Conservation (phyloP, 192 early-diverging fungal species). For the Neocallimastix lanati region DNA sequence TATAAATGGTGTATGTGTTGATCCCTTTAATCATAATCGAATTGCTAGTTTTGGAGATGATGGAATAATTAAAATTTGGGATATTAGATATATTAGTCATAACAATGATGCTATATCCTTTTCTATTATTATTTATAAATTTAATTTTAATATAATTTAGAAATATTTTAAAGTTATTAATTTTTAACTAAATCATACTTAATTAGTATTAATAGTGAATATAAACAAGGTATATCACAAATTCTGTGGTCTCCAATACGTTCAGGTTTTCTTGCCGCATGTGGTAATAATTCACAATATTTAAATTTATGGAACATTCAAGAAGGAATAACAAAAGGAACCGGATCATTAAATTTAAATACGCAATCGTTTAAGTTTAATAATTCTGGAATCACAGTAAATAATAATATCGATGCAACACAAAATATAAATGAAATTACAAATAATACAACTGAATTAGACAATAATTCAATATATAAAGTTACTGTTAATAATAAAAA, state of each 20-base stretch:
- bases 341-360: constrained; percentile 13
- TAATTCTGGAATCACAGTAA: constrained; percentile 11
- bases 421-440: neutral
- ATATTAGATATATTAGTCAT: constrained; percentile 33
- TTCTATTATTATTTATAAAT: too few relatives aligned
- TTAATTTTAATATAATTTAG: too few relatives aligned
- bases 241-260: constrained; percentile 40
- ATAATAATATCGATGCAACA: neutral
- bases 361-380: constrained; percentile 23
- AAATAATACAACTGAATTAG: neutral
- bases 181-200: neutral
- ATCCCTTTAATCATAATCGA: constrained; percentile 47
- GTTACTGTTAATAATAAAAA: neutral
- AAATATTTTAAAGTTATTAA: neutral
- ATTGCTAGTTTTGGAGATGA: constrained; percentile 56
- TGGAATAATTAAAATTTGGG: constrained; percentile 53
- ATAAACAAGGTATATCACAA: constrained; percentile 17
- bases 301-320: constrained; percentile 50
- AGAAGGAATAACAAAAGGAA: constrained; percentile 17
- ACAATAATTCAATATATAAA: neutral
- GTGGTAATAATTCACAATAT: constrained; percentile 27
- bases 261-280: constrained; percentile 33
- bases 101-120: constrained; percentile 31
- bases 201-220: neutral
- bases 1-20: constrained; percentile 39